These are phyloP conservation scores for Orychophragmus violaceus DNA, from an alignment of 345 rosid genomes.

Conservation along the genomic window DNA sequence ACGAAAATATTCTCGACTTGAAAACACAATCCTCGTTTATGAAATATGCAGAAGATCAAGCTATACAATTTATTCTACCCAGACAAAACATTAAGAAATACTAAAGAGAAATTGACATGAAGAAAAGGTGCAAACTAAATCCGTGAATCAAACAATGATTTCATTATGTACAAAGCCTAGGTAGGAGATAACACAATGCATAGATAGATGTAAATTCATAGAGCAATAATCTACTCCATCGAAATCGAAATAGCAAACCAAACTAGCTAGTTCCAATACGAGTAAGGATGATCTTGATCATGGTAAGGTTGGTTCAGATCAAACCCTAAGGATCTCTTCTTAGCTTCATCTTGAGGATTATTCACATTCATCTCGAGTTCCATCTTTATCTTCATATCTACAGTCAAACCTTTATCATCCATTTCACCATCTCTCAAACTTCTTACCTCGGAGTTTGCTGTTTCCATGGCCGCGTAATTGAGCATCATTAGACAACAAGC, in stretches of 20 bases:
- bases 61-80: background rate
- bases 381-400: constrained; percentile 24
- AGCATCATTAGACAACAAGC: constrained; percentile 25
- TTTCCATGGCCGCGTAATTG: background rate
- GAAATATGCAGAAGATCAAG: background rate
- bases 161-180: constrained; percentile 3
- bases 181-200: constrained; percentile 14
- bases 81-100: background rate
- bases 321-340: constrained; percentile 23
- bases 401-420: constrained; percentile 8
- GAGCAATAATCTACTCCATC: background rate
- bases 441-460: constrained; percentile 12
- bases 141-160: background rate
- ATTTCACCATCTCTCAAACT: background rate
- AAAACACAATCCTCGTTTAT: background rate
- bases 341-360: background rate
- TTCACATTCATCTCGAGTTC: background rate
- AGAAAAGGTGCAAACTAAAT: background rate
- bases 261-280: background rate
- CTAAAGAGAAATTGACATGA: background rate
- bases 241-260: background rate
- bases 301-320: constrained; percentile 25
- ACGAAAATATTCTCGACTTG: background rate
- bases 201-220: background rate
- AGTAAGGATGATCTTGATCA: background rate